Evolutionary conservation across 2,329 filamentous ascomycete species (phyloP), one percentile per base, ranked within the genome.

Genomic region (Seiridium cupressi): DNA sequence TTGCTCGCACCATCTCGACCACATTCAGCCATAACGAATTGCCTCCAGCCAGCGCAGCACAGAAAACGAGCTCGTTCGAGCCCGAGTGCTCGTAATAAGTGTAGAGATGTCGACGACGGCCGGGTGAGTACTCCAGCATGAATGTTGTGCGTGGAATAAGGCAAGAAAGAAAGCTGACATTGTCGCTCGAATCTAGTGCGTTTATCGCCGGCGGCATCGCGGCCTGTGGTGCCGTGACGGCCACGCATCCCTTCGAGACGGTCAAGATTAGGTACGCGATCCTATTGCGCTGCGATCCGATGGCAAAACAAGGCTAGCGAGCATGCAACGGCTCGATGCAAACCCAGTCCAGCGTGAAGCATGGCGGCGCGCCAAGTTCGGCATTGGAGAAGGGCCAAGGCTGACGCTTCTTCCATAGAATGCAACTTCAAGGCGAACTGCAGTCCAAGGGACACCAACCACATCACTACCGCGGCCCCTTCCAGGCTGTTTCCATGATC

Each of bases 241-340:
- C 96, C 66, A 98, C 95, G 55, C 95, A 99, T 77, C 93, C 93
- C 60, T 98, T 98, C 79, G 95, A 99, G 79, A 98, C 94, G 10
- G 93, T 99, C 74, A 99, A 99, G 85, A 98, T 98, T 73, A 91
- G 93, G 90, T 93, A 81, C 73, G 82, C 49, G 49, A 53, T n/a
- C 34, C 49, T 9, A 53, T 38, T 36, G 49, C 34, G 34, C 35
- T 42, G 49, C 32, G 8, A 8, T 7, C 26, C 13, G 10, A 53
- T 8, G 11, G 34, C 49, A 11, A 26, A 13, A 31, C 9, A 53
- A 35, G 38, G 32, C 8, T n/a, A n/a, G n/a, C 34, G 34, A 31
- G 26, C 8, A 53, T 40, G 49, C 49, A n/a, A 53, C 38, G 18
- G 18, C 18, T 26, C 18, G 18, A 26, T 26, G 18, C 18, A 26